Conservation (phyloP, 805 yeast species). For the Candida namnaoensis region DNA sequence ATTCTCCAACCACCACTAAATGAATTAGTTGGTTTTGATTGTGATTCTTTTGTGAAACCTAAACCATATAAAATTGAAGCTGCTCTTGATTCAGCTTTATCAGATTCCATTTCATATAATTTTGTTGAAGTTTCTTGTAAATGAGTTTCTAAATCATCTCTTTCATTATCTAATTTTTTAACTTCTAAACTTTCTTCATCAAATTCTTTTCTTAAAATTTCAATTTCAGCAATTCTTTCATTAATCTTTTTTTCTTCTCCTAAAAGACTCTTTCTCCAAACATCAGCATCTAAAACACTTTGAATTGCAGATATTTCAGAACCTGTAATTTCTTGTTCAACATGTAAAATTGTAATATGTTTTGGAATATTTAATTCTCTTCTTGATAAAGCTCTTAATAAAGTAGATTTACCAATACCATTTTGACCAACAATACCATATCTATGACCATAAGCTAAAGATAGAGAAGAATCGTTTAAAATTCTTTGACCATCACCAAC, state of each 20-base stretch:
- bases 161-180: slow-evolving; percentile 79
- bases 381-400: slow-evolving; percentile 82
- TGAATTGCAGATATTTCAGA: slow-evolving; percentile 88
- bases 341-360: slow-evolving; percentile 92
- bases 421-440: slow-evolving; percentile 98
- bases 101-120: slow-evolving; percentile 88
- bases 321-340: slow-evolving; percentile 94
- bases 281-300: slow-evolving; percentile 98
- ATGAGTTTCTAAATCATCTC: slow-evolving; percentile 75
- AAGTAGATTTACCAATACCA: slow-evolving; percentile 98
- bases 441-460: slow-evolving; percentile 86
- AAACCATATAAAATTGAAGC: slow-evolving; percentile 88
- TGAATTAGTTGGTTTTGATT: slow-evolving; percentile 72
- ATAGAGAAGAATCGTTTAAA: slow-evolving; percentile 76
- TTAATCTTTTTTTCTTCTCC: slow-evolving; percentile 68
- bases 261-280: slow-evolving; percentile 90
- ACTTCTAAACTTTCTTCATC: slow-evolving; percentile 70
- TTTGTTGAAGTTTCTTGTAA: slow-evolving; percentile 76
- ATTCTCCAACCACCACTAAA: slow-evolving; percentile 99
- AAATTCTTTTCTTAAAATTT: slow-evolving; percentile 56
- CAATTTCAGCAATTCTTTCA: slow-evolving; percentile 71
- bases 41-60: slow-evolving; percentile 88
- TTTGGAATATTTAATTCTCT: slow-evolving; percentile 93
- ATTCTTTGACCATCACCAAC: slow-evolving; percentile 96
- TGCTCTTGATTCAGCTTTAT: slow-evolving; percentile 95